A percentile compares a stretch with the other conserved stretches of the same genome.
These are phyloP conservation scores for Arctium lappa DNA, from an alignment of 129 eudicot genomes.

Conservation along the genomic window DNA sequence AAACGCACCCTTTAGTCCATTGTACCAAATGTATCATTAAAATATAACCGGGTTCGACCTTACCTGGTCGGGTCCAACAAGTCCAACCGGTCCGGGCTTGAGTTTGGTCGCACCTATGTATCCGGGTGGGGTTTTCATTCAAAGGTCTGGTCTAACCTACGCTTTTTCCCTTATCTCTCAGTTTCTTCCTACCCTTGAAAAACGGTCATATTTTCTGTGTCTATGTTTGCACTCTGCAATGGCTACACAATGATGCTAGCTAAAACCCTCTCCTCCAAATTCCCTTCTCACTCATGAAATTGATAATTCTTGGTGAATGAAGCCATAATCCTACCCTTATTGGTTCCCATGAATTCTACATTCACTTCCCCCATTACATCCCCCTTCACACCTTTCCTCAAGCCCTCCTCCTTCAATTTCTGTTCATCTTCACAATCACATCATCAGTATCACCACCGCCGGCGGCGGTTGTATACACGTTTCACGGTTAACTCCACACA, in stretches of 20 bases:
- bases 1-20: no score
- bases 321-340: background rate
- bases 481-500: constrained; percentile 24
- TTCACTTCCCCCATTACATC: constrained; percentile 8
- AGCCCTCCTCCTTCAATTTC: constrained; percentile 31
- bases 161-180: constrained; percentile 15
- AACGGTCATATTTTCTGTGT: background rate
- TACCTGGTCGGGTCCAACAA: no score
- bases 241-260: background rate
- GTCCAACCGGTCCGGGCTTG: background rate
- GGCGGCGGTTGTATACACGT: constrained; percentile 17
- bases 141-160: background rate
- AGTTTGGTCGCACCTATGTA: background rate
- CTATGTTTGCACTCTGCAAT: background rate
- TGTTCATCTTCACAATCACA: constrained; percentile 8
- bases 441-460: constrained; percentile 5
- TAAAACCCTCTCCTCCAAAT: constrained; percentile 11
- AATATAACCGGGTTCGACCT: no score
- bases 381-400: constrained; percentile 26
- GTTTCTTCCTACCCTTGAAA: background rate
- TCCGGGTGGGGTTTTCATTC: background rate
- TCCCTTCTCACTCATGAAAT: constrained; percentile 7
- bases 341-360: constrained; percentile 36
- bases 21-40: no score
- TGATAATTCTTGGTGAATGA: background rate